Evolutionary conservation across 2,329 filamentous ascomycete genomes (phyloP).

Genomic region (Paecilomyces variotii): DNA sequence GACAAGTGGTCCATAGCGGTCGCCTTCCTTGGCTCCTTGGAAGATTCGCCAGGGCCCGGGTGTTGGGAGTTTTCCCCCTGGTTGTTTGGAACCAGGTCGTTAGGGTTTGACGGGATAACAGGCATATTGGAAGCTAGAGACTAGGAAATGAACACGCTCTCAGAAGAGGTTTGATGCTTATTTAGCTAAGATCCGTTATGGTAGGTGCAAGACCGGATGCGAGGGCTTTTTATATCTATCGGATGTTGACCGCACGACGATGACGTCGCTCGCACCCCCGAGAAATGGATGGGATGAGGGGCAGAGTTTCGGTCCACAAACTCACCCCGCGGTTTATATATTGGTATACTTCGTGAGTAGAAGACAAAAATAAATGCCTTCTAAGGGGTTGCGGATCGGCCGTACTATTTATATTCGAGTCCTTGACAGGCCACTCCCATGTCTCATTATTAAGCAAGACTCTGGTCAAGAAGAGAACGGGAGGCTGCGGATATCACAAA

Average conservation of each 20-base stretch:
- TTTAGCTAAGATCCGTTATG: background rate
- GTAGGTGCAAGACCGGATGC: background rate
- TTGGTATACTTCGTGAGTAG: background rate
- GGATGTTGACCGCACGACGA: background rate
- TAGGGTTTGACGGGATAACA: background rate
- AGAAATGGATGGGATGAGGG: background rate
- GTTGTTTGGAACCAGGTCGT: background rate
- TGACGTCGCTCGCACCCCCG: background rate
- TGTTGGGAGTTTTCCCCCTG: slow-evolving; percentile 5
- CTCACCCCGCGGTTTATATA: background rate
- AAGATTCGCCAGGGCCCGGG: slow-evolving; percentile 25
- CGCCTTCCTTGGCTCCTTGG: slow-evolving; percentile 29
- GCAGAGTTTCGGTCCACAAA: background rate
- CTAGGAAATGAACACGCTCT: background rate
- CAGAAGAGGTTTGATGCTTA: background rate
- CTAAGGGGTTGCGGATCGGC: background rate
- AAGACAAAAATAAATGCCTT: background rate
- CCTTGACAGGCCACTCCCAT: background rate
- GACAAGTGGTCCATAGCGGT: slow-evolving; percentile 25
- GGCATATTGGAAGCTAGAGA: background rate
- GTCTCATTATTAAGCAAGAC: background rate
- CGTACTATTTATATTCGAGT: background rate
- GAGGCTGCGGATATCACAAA: background rate
- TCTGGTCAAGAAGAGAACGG: background rate
- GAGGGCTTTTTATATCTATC: background rate